These are phyloP conservation scores for Cymbopogon citratus DNA, from an alignment of 176 grass and related monocot genomes.

Conservation along the genomic window DNA sequence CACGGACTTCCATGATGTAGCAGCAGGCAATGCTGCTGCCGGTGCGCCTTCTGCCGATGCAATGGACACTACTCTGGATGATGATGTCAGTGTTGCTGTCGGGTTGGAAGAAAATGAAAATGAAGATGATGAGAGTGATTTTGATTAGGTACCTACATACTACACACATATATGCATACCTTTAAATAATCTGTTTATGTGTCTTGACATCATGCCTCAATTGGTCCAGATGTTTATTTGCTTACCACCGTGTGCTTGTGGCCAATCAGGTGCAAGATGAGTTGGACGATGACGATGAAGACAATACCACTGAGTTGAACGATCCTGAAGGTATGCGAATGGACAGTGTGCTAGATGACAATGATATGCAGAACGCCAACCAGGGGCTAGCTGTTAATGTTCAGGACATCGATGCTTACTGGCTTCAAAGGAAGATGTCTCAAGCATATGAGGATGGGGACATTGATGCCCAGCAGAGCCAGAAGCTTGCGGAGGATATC, in stretches of 20 bases:
- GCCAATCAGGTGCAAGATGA: slow-evolving; percentile 82
- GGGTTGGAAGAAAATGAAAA: slow-evolving; percentile 95
- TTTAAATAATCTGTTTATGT: no score
- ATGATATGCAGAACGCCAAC: slow-evolving; percentile 61
- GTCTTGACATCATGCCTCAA: neutral
- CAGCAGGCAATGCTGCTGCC: neutral
- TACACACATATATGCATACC: neutral
- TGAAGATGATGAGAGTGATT: slow-evolving; percentile 82
- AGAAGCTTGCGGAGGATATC: slow-evolving; percentile 81
- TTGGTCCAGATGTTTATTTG: no score
- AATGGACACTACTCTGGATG: slow-evolving; percentile 49
- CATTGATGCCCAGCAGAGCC: slow-evolving; percentile 82
- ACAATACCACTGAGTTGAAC: slow-evolving; percentile 45
- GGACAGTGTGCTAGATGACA: slow-evolving; percentile 62
- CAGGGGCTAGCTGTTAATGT: slow-evolving; percentile 71
- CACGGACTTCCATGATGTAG: slow-evolving; percentile 67
- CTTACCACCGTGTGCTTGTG: neutral
- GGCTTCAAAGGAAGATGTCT: slow-evolving; percentile 94
- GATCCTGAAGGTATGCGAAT: slow-evolving; percentile 77
- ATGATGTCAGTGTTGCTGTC: slow-evolving; percentile 87
- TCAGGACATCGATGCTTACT: slow-evolving; percentile 97
- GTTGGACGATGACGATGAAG: slow-evolving; percentile 75
- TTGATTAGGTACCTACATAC: slow-evolving; percentile 92
- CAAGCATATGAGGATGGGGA: slow-evolving; percentile 74
- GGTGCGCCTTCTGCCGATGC: slow-evolving; percentile 29